Percentiles rank a stretch among this genome's conserved stretches.
phyloP scores from a whole-genome alignment of 164 flowering plant species.

The Protea cynaroides region DNA sequence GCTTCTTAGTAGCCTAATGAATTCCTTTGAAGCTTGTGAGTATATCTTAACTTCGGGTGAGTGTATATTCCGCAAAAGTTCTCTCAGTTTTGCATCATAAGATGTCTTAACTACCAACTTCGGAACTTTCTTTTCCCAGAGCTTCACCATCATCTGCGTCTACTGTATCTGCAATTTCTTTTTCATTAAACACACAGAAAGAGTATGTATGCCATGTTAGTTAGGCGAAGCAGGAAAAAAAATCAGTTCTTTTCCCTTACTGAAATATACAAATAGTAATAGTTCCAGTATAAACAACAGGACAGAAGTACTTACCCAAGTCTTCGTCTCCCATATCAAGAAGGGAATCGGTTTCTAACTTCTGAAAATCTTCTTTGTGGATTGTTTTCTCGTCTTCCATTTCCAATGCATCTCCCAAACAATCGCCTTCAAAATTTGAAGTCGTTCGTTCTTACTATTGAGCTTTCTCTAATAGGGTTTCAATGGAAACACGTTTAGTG shows the following conservation, averaged over 20 bases:
- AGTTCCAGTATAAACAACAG: neutral
- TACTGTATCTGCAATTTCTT: neutral
- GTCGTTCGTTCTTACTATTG: neutral
- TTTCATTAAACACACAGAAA: neutral
- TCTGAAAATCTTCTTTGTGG: conserved; percentile 8
- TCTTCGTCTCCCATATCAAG: conserved; percentile 4
- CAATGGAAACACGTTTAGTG: too few species aligned
- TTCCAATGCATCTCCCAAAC: neutral
- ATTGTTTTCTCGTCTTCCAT: conserved; percentile 6
- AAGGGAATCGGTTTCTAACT: neutral
- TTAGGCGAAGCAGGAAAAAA: neutral
- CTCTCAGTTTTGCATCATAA: conserved; percentile 45
- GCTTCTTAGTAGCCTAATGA: conserved; percentile 39
- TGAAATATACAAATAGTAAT: neutral
- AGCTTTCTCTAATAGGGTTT: too few species aligned
- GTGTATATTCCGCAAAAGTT: conserved; percentile 42
- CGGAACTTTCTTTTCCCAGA: conserved; percentile 13
- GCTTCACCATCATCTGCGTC: conserved; percentile 13
- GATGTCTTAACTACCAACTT: conserved; percentile 18
- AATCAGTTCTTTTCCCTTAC: neutral
- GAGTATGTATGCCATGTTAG: neutral
- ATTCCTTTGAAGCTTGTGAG: conserved; percentile 55
- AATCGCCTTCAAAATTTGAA: conserved; percentile 5
- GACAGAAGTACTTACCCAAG: conserved; percentile 2
- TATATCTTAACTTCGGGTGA: conserved; percentile 44